phyloP scores from a whole-genome alignment of 306 rosid species.

The Comarum palustre region DNA sequence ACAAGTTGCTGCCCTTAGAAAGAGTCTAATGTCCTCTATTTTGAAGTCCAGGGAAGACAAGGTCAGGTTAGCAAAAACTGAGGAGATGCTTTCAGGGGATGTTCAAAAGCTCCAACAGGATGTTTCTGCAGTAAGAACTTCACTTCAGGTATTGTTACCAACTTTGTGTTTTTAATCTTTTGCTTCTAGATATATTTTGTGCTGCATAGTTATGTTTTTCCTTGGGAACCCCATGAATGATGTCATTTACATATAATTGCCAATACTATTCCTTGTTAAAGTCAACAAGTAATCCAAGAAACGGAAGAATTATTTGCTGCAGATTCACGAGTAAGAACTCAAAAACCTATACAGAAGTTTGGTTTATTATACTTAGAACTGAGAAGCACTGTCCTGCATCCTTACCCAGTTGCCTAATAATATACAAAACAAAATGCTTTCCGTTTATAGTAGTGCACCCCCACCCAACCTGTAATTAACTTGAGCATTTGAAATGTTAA shows the following conservation, averaged over 20 bases:
- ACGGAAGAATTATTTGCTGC: background rate
- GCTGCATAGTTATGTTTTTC: background rate
- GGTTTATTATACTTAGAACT: background rate
- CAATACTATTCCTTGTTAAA: background rate
- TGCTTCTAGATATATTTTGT: background rate
- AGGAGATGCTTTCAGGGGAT: conserved; percentile 62
- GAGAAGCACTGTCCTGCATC: background rate
- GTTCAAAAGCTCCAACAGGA: conserved; percentile 58
- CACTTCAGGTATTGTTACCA: conserved; percentile 52
- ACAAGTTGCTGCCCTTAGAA: conserved; percentile 54
- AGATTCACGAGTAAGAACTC: background rate
- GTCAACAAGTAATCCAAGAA: background rate
- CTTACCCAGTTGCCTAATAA: background rate
- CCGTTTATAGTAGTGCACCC: too few relatives aligned
- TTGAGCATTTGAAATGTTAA: background rate
- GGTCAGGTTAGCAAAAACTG: conserved; percentile 53
- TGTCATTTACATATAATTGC: background rate
- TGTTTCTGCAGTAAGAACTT: conserved; percentile 60
- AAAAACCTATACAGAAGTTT: background rate
- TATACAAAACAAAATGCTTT: background rate
- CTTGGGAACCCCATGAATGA: background rate
- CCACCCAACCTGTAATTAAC: background rate
- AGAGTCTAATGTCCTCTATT: conserved; percentile 52
- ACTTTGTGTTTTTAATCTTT: background rate
- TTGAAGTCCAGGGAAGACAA: conserved; percentile 66